A percentile compares a stretch with the other conserved stretches of the same genome.
Evolutionary conservation across 306 rosid species (phyloP).

Genomic region (Casuarina equisetifolia): DNA sequence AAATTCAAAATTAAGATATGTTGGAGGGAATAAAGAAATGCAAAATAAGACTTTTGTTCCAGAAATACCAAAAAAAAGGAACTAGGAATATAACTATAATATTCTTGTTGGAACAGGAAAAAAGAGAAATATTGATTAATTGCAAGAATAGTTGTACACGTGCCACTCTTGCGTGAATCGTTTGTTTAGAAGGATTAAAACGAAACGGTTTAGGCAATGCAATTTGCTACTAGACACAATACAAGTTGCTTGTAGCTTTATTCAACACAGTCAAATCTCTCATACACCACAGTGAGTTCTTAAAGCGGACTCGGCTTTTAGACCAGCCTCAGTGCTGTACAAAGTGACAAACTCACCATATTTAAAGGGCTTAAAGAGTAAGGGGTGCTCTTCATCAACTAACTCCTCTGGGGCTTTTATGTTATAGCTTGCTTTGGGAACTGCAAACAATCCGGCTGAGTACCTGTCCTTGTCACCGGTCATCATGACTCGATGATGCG

Average conservation of each 20-base stretch:
- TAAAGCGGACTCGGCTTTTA: slow-evolving; percentile 39
- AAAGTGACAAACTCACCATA: slow-evolving; percentile 46
- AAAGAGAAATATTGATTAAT: no score
- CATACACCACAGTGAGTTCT: slow-evolving; percentile 58
- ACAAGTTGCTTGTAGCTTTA: not conserved
- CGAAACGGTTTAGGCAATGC: no score
- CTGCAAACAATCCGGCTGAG: slow-evolving; percentile 52
- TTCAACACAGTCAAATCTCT: not conserved
- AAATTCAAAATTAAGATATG: no score
- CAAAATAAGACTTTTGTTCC: no score
- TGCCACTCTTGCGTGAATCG: no score
- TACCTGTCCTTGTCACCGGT: slow-evolving; percentile 63
- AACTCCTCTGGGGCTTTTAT: slow-evolving; percentile 61
- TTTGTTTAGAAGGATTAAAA: no score
- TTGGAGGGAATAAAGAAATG: no score
- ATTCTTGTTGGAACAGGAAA: no score
- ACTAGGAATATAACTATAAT: no score
- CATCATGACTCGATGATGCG: slow-evolving; percentile 71
- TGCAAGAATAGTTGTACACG: no score
- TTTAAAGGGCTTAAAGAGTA: slow-evolving; percentile 62
- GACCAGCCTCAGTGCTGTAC: slow-evolving; percentile 46
- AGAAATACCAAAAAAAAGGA: no score
- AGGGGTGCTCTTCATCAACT: slow-evolving; percentile 72
- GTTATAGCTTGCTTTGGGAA: slow-evolving; percentile 52
- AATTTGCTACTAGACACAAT: no score